Evolutionary conservation across 805 yeast species (phyloP).

Genomic region (Jamesozyma hellenica): DNA sequence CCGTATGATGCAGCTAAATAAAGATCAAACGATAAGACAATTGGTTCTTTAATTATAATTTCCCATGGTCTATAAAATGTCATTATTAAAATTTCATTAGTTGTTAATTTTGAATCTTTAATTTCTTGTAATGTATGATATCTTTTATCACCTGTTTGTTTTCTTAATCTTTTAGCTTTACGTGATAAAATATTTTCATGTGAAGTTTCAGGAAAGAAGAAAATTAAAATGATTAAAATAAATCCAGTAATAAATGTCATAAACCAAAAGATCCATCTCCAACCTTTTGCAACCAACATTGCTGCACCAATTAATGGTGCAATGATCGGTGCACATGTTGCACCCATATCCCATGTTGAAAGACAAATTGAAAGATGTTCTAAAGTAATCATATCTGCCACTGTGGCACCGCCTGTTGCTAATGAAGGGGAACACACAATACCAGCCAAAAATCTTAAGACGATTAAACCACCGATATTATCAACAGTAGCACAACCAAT

Average conservation of each 20-base stretch:
- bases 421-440: slow-evolving; percentile 46
- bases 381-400: slow-evolving; percentile 39
- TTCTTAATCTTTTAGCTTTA: slow-evolving; percentile 38
- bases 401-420: slow-evolving; percentile 49
- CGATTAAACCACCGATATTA: slow-evolving; percentile 41
- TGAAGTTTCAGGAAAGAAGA: slow-evolving; percentile 42
- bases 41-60: slow-evolving; percentile 45
- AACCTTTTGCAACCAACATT: slow-evolving; percentile 36
- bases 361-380: slow-evolving; percentile 39
- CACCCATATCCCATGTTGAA: slow-evolving; percentile 44
- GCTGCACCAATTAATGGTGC: slow-evolving; percentile 52
- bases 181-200: slow-evolving; percentile 36
- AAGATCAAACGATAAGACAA: slow-evolving; percentile 41
- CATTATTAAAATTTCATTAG: slow-evolving; percentile 17
- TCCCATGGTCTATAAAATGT: slow-evolving; percentile 41
- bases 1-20: slow-evolving; percentile 47
- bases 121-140: slow-evolving; percentile 35
- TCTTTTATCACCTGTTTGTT: slow-evolving; percentile 39
- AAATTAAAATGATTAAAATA: slow-evolving; percentile 28
- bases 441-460: slow-evolving; percentile 45
- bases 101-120: slow-evolving; percentile 20
- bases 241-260: slow-evolving; percentile 29
- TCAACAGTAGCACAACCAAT: slow-evolving; percentile 45
- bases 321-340: slow-evolving; percentile 44
- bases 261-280: slow-evolving; percentile 51